Evolutionary conservation across 257 asterid genomes (phyloP).

Genomic region (Ligustrum vulgare): DNA sequence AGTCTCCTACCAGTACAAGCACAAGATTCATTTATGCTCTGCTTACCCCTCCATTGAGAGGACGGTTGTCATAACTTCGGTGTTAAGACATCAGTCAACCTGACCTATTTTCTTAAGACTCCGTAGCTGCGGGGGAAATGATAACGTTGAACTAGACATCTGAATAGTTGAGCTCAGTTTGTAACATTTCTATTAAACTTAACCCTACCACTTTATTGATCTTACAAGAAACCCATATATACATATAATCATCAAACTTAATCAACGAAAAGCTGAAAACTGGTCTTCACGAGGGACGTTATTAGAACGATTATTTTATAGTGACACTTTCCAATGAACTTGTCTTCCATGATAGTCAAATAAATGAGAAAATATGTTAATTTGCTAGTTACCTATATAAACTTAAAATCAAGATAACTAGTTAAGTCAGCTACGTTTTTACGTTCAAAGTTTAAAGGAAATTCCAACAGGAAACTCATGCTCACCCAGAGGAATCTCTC

Average conservation of each 20-base stretch:
- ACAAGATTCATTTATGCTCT: not conserved
- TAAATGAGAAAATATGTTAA: not conserved
- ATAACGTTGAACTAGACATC: not conserved
- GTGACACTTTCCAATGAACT: not conserved
- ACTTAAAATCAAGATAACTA: not conserved
- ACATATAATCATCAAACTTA: not conserved
- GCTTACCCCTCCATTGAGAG: not conserved
- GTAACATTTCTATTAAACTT: not conserved
- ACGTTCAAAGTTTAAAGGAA: too few relatives aligned
- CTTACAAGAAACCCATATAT: not conserved
- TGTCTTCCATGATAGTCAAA: not conserved
- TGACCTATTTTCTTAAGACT: too few relatives aligned
- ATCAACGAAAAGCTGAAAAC: not conserved
- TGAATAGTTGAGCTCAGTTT: not conserved
- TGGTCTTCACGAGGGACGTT: not conserved
- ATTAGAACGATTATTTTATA: too few relatives aligned
- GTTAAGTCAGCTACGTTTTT: not conserved
- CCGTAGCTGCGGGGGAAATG: too few relatives aligned
- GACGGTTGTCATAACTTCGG: not conserved
- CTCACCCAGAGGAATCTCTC: conserved; percentile 77
- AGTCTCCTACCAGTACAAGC: too few relatives aligned
- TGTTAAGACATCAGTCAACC: not conserved
- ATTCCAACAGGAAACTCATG: too few relatives aligned
- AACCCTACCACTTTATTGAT: not conserved
- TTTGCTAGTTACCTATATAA: not conserved